Conservation (phyloP, 2,329 filamentous ascomycete species). For the Geosmithia morbida region DNA sequence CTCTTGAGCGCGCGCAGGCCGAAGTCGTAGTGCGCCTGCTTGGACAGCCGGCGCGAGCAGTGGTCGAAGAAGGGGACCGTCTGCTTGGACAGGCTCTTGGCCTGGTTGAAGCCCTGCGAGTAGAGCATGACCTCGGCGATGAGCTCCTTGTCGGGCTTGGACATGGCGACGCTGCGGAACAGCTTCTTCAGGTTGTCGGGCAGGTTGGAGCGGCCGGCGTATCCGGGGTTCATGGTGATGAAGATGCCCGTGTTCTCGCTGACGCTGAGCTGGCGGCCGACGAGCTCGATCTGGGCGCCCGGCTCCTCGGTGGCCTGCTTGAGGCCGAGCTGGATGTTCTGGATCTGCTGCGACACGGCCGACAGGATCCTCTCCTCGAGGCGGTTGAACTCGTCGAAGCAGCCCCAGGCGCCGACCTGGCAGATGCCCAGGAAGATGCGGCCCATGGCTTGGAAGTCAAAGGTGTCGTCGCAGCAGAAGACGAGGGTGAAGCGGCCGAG, state of each 20-base stretch:
- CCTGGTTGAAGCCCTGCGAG: constrained; percentile 96
- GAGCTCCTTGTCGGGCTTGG: constrained; percentile 97
- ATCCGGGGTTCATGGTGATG: constrained; percentile 99
- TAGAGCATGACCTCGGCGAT: constrained; percentile 99
- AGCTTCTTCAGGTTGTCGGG: constrained; percentile 99
- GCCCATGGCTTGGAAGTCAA: constrained; percentile 99
- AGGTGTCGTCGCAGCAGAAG: constrained; percentile 98
- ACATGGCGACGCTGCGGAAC: constrained; percentile 99
- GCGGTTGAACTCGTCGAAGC: constrained; percentile 99
- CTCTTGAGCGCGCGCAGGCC: constrained; percentile 95
- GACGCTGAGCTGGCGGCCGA: constrained; percentile 79
- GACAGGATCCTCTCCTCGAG: constrained; percentile 95
- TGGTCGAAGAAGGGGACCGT: constrained; percentile 97
- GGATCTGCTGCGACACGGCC: constrained; percentile 96
- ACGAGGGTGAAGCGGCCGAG: constrained; percentile 95
- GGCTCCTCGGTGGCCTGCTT: constrained; percentile 72
- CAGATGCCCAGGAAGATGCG: constrained; percentile 98
- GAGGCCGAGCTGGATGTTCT: constrained; percentile 95
- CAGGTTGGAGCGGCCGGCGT: constrained; percentile 92
- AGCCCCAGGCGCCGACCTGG: constrained; percentile 97
- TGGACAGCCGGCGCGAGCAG: constrained; percentile 68
- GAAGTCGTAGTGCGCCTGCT: constrained; percentile 98
- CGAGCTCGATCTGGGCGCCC: constrained; percentile 82
- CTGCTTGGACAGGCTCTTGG: constrained; percentile 84
- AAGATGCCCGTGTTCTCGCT: constrained; percentile 95